Evolutionary conservation across 2,329 filamentous ascomycete species (phyloP), one percentile per base, ranked within the genome.

Genomic region (Plectosphaerella plurivora): DNA sequence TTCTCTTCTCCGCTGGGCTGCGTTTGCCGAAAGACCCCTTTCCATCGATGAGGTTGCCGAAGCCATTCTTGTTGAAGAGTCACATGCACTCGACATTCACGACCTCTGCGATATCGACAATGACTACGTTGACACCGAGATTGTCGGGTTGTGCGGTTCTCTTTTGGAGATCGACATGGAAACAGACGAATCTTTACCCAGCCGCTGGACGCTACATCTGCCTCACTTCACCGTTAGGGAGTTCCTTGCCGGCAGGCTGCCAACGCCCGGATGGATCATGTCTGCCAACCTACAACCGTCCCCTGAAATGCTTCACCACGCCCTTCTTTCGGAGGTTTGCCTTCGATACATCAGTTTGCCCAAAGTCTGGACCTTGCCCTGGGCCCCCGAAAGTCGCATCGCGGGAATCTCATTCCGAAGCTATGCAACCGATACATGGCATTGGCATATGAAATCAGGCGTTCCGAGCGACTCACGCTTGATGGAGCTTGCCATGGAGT

Each of bases 1-100:
- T 3, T 51, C 59, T 0, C 54, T 72, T 1, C 51, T 72, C 0
- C 63, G 60, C 2, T 70, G 64, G 66, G 50, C 59, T 0, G 57
- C 63, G 0, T 69, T 68, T 47, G 50, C 62, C 0, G 5, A 50
- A 1, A 39, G 49, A 0, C 60, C 63, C 0, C 48, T 69, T 12
- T 57, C 53, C 0, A 45, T 68, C 1, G 25, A 22, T 2, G 57
- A 60, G 42, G 54, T 68, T 0, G 50, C 55, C 0, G 63, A 67
- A 44, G 66, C 66, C 1, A 46, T 60, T 0, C 9, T 65, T 1
- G 53, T 68, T 15, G 53, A 60, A 1, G 12, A 57, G 1, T 51
- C 51, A 18, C 59, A 57, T 15, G 59, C 61, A 0, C n/a, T 51
- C 0, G 60, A 65, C 0, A 16, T 18, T 9, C 60, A 70, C 0